Base-by-base conservation (phyloP, 1,284 basidiomycete species). In the Ceratobasidium sp. region DNA sequence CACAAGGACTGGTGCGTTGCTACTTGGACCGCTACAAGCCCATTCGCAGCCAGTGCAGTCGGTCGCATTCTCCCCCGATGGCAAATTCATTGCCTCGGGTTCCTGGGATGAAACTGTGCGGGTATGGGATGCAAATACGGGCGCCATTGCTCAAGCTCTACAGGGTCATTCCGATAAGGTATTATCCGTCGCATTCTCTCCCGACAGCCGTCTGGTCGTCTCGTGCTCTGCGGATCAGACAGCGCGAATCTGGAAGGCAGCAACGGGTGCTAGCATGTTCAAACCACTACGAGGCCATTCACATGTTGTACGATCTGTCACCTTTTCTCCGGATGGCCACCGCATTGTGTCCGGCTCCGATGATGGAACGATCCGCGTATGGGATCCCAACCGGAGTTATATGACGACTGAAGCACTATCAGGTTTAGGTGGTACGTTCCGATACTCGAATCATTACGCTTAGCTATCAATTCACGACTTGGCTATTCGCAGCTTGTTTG, bases 1-100 rank as follows among this genome's bases (percentile, higher is more conserved):
- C 76, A 80, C 86, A 7, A 77, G 27, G 0, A 50, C 52, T 3
- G 59, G 77, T 14, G 3, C 3, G 5, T 12, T 5, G 16, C 14
- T 67, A 18, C 6, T n/a, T 41, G 5, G 3, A 4, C 3, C n/a
- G n/a, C 38, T 54, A 3, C 4, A 38, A 3, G 50, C 69, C 14
- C 76, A 77, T 55, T 27, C n/a, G 20, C 5, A 52, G 7, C 4
- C 1, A 54, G 75, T 77, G 6, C n/a, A 6, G 3, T 71, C 69
- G 10, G 52, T 71, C 3, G 30, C 69, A 3, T 59, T n/a, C 35
- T 71, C 69, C 14, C 54, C 41, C 50, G 59, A 74, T 46, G 60
- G 77, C 16, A 55, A 7, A 2, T n/a, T 5, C 27, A n/a, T 78
- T 16, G 73, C 44, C 10, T 67, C 73, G 3, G 66, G 74, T 12